Evolutionary conservation across 2,329 filamentous ascomycete species (phyloP).

Genomic region (Emmonsiellopsis sp.): DNA sequence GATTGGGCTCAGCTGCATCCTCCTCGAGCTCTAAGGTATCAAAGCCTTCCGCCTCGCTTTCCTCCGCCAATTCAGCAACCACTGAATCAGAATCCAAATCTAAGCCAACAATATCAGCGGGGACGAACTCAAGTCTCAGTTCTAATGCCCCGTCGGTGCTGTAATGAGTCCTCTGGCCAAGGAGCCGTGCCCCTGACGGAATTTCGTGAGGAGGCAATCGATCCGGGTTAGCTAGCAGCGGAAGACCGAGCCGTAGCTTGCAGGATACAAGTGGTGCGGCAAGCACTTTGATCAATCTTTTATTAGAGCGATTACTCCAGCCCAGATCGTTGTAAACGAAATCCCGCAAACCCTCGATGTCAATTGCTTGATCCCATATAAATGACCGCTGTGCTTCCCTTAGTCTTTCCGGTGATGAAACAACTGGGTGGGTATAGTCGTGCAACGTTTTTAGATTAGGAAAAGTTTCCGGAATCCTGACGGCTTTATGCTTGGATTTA

Average conservation of each 20-base stretch:
- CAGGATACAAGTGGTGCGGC: conserved; percentile 64
- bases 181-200: conserved; percentile 49
- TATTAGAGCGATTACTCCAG: conserved; percentile 67
- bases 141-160: conserved; percentile 69
- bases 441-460: conserved; percentile 69
- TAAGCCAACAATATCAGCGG: conserved; percentile 66
- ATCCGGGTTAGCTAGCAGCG: conserved; percentile 20
- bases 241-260: conserved; percentile 36
- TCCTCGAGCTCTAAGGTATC: conserved; percentile 20
- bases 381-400: conserved; percentile 46
- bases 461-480: conserved; percentile 71
- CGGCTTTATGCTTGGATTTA: conserved; percentile 60
- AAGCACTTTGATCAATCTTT: conserved; percentile 67
- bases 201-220: conserved; percentile 23
- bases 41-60: conserved; percentile 18
- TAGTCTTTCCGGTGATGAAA: conserved; percentile 56
- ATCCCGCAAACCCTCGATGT: conserved; percentile 58
- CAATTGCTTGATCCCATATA: conserved; percentile 54
- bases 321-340: conserved; percentile 77
- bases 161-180: conserved; percentile 58
- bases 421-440: conserved; percentile 80
- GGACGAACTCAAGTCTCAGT: conserved; percentile 68
- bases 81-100: conserved; percentile 58
- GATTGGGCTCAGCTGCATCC: conserved; percentile 23
- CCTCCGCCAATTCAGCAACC: conserved; percentile 12